Evolutionary conservation across 2,329 filamentous ascomycete genomes (phyloP).

Genomic region (Aspergillus unguis): DNA sequence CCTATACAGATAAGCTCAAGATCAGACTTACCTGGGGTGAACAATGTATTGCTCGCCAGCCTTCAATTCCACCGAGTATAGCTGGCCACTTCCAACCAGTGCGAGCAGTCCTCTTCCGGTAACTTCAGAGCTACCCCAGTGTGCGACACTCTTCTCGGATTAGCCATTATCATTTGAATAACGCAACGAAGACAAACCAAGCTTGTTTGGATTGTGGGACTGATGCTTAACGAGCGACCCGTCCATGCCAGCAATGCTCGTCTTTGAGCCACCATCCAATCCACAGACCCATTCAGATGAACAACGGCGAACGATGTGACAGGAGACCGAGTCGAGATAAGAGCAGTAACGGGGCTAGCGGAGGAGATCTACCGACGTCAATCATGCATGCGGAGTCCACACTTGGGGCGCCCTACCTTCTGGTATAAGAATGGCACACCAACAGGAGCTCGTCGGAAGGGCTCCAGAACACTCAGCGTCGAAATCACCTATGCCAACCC

Average conservation of each 20-base stretch:
- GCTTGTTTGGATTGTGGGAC: slow-evolving; percentile 69
- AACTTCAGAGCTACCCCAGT: slow-evolving; percentile 88
- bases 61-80: slow-evolving; percentile 78
- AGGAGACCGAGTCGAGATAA: slow-evolving; percentile 83
- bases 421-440: slow-evolving; percentile 96
- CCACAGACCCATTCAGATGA: slow-evolving; percentile 85
- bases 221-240: slow-evolving; percentile 75
- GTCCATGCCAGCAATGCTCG: slow-evolving; percentile 95
- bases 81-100: slow-evolving; percentile 79
- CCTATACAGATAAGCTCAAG: background rate
- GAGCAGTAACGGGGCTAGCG: slow-evolving; percentile 78
- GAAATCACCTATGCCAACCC: slow-evolving; percentile 66
- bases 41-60: slow-evolving; percentile 86
- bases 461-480: slow-evolving; percentile 80
- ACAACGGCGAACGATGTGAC: slow-evolving; percentile 83
- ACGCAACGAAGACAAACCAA: slow-evolving; percentile 49
- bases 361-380: slow-evolving; percentile 64
- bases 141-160: slow-evolving; percentile 61
- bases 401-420: slow-evolving; percentile 39
- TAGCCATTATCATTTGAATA: slow-evolving; percentile 26
- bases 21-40: slow-evolving; percentile 62
- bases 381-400: background rate
- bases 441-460: slow-evolving; percentile 72
- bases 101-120: slow-evolving; percentile 86
- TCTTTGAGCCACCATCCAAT: slow-evolving; percentile 90